These are phyloP conservation scores for Annona cherimola DNA, from an alignment of 164 flowering plant species.

Conservation along the genomic window DNA sequence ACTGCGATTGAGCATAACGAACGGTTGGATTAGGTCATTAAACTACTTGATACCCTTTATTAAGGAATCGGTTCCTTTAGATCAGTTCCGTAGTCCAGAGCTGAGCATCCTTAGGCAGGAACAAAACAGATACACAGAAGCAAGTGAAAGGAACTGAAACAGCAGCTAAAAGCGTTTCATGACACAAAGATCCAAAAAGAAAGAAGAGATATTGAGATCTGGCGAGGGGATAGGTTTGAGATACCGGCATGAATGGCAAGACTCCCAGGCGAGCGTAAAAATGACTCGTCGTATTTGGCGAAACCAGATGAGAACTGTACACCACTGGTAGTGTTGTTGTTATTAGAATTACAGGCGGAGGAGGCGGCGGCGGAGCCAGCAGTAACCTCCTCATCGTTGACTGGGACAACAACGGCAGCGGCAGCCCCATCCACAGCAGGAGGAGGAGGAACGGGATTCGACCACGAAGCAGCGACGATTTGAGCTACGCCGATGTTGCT, in stretches of 20 bases:
- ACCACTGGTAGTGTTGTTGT: constrained; percentile 2
- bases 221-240: neutral
- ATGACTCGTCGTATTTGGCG: constrained; percentile 35
- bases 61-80: too few species aligned
- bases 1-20: too few species aligned
- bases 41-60: too few species aligned
- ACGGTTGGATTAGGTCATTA: too few species aligned
- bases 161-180: neutral
- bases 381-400: constrained; percentile 12
- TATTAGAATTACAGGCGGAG: constrained; percentile 10
- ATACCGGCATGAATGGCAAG: constrained; percentile 93
- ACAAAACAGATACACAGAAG: neutral
- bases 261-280: constrained; percentile 73
- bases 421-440: constrained; percentile 25
- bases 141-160: neutral
- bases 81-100: neutral
- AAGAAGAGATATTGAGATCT: neutral
- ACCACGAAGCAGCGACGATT: constrained; percentile 87
- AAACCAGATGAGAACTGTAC: constrained; percentile 29
- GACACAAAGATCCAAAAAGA: neutral
- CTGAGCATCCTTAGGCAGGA: neutral
- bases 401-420: constrained; percentile 8
- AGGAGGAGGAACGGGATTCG: constrained; percentile 38
- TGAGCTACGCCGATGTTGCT: constrained; percentile 98
- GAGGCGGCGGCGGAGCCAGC: constrained; percentile 2